These are phyloP conservation scores for Sambucus nigra DNA, from an alignment of 129 eudicot species.

Conservation along the genomic window DNA sequence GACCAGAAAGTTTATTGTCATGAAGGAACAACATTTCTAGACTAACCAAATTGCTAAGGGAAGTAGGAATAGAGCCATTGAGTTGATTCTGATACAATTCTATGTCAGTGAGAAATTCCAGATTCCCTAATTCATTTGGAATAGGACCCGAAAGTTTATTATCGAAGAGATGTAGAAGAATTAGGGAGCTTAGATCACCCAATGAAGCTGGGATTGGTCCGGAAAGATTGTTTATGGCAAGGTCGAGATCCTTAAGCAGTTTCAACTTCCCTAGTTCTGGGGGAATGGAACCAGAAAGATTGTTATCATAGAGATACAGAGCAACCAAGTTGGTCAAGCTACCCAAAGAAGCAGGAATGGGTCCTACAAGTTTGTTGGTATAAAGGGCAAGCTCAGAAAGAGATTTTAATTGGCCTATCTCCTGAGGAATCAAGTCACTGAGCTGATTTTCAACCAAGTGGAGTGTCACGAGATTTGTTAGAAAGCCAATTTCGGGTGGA, in stretches of 20 bases:
- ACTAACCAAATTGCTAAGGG: slow-evolving; percentile 17
- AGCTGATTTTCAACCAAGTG: slow-evolving; percentile 14
- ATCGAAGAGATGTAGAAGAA: background rate
- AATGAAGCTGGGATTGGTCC: slow-evolving; percentile 18
- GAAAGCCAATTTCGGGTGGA: slow-evolving; percentile 27
- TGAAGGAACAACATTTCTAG: slow-evolving; percentile 3
- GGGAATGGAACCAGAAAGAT: slow-evolving; percentile 36
- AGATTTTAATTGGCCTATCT: too few relatives aligned
- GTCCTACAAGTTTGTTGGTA: slow-evolving; percentile 17
- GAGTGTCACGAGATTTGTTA: slow-evolving; percentile 18
- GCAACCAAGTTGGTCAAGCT: too few relatives aligned
- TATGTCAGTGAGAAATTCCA: slow-evolving; percentile 11
- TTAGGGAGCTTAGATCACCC: slow-evolving; percentile 16
- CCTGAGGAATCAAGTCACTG: slow-evolving; percentile 17
- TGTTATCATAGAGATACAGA: background rate
- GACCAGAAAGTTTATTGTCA: too few relatives aligned
- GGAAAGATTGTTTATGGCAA: slow-evolving; percentile 12
- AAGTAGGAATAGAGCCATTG: slow-evolving; percentile 31
- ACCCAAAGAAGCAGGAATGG: too few relatives aligned
- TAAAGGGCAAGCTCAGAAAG: slow-evolving; percentile 11
- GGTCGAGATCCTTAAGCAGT: slow-evolving; percentile 6
- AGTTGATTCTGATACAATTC: slow-evolving; percentile 1
- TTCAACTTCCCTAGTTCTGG: slow-evolving; percentile 23
- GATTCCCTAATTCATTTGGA: too few relatives aligned
- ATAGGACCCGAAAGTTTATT: slow-evolving; percentile 29